Evolutionary conservation across 495 filamentous ascomycete species (phyloP).

Genomic region (Pyrenula aspistea): DNA sequence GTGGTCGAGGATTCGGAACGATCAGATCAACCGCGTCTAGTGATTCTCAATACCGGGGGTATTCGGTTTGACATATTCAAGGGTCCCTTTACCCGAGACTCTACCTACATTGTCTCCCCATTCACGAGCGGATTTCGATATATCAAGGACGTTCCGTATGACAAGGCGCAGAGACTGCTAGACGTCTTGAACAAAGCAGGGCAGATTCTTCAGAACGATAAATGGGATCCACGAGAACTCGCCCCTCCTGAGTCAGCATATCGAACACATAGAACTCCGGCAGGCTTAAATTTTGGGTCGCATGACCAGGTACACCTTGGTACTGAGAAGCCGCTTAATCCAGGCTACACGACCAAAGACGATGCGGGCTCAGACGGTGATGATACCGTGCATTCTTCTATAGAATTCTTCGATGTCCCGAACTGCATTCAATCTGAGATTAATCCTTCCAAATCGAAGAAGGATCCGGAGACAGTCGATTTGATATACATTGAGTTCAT

Average conservation of each 20-base stretch:
- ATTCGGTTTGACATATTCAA: slow-evolving; percentile 93
- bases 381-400: slow-evolving; percentile 69
- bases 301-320: slow-evolving; percentile 1
- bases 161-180: slow-evolving; percentile 56
- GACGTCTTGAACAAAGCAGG: slow-evolving; percentile 62
- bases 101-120: slow-evolving; percentile 73
- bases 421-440: slow-evolving; percentile 67
- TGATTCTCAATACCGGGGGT: slow-evolving; percentile 76
- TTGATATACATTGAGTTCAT: slow-evolving; percentile 89
- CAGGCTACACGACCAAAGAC: slow-evolving; percentile 84
- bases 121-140: slow-evolving; percentile 74
- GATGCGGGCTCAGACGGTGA: slow-evolving; percentile 80
- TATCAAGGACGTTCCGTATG: slow-evolving; percentile 67
- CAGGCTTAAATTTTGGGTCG: slow-evolving; percentile 1
- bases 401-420: slow-evolving; percentile 65
- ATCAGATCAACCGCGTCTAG: slow-evolving; percentile 44
- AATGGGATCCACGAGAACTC: slow-evolving; percentile 10
- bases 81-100: slow-evolving; percentile 78
- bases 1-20: slow-evolving; percentile 39
- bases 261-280: slow-evolving; percentile 6
- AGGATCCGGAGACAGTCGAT: slow-evolving; percentile 58
- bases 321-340: slow-evolving; percentile 26
- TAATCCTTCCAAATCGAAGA: slow-evolving; percentile 25
- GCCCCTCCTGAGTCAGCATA: slow-evolving; percentile 26
- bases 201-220: slow-evolving; percentile 32